Evolutionary conservation across 2,329 filamentous ascomycete genomes (phyloP), one percentile per base, ranked within the genome.

Genomic region (Scedosporium aurantiacum): DNA sequence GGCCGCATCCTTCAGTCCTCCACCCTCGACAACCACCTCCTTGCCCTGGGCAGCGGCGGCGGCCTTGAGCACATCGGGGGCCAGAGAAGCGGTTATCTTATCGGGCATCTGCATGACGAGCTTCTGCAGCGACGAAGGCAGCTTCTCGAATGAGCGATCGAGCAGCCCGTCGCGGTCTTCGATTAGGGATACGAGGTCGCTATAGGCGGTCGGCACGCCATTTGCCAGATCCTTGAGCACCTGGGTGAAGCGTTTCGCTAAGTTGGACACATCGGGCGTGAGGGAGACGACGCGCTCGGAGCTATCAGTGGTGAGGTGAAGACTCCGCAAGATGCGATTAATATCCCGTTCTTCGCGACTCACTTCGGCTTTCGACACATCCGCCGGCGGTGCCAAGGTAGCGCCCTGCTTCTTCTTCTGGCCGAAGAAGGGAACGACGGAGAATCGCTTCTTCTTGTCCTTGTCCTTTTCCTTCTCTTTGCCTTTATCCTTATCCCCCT

Each of bases 221-320:
- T 91, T 92, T 68, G 94, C 84, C 16, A 97, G 82, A 71, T 99
- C 94, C 71, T 93, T 94, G 70, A 99, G 88, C 40, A 97, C 87
- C 61, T 91, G 79, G 1, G 91, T 95, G 79, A 99, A 99, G 64
- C 87, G 85, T 60, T 85, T 83, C 59, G 96, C 83, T 32, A 96
- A 81, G 65, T 90, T 87, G 64, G 91, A 86, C 0, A 90, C 93
- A 67, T 96, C 91, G 63, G 85, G 82, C n/a, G 89, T 90, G 62
- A 96, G 82, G 12, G 87, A 87, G 72, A 97, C 90, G 63, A 90
- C 90, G 62, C 86, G 87, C 76, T 95, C 94, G 40, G 14, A n/a
- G 77, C 96, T 92, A 66, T 88, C 83, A 5, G 90, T 89, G 4
- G 88, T 84, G 37, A 96, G 84, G 70, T 95, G 92, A 64, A 99